Evolutionary conservation across 1,284 basidiomycete species (phyloP), one percentile per base, ranked within the genome.

Genomic region (Uromyces viciae-fabae): DNA sequence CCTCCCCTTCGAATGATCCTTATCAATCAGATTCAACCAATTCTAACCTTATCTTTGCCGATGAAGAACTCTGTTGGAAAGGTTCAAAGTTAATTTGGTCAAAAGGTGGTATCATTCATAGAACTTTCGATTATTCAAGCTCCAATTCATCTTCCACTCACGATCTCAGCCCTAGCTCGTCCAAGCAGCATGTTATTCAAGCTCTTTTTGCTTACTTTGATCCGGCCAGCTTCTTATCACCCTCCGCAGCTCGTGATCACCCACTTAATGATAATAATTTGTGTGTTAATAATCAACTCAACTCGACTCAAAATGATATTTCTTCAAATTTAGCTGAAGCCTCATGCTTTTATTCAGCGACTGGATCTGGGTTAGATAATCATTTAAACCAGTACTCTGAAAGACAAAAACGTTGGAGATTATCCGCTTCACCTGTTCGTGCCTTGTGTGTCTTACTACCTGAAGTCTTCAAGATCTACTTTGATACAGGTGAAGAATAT

Each of bases 371-470:
- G 77, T 79, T 68, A 11, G 77, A 79, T 72, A 72, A 79, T 43
- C 66, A 56, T 31, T 46, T 68, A 54, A 54, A 49, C 52, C 22
- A 74, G 49, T 54, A 54, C 40, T 74, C 56, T 28, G 72, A 56
- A 38, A 49, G 58, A 28, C 72, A 74, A 36, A 79, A 79, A 38
- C 33, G 64, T 28, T 79, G 28, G 36, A 72, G 43, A 38, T 62
- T 40, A 46, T 72, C 68, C 75, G 69, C 79, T 19, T 52, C 82
- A 49, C 49, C 83, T 84, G 60, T 83, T 68, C 85, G 90, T 88
- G 91, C 90, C 1, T 88, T 94, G 0, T 93, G 93, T 84, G 88
- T 96, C 56, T 93, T 95, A 84, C 87, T 95, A 28, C 89, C 92
- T 54, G 91, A 90, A 83, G 89, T 91, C 40, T 92, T 91, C 58